These are phyloP conservation scores for Epichloe typhina DNA, from an alignment of 2,329 filamentous ascomycete species.

Conservation along the genomic window DNA sequence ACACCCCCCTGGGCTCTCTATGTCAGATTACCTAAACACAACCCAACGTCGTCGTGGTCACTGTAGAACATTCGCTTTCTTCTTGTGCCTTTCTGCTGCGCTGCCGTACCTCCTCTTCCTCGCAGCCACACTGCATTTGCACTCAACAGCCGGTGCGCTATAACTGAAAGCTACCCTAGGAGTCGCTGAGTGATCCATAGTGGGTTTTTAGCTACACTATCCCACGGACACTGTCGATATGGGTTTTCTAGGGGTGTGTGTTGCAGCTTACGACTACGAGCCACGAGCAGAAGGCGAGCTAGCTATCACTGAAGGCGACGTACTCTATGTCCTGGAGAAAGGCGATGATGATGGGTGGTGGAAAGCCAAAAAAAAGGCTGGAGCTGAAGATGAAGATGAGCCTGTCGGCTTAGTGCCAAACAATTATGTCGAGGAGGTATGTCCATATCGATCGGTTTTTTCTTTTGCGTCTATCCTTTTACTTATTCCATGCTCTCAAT, in stretches of 20 bases:
- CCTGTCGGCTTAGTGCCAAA: conserved; percentile 81
- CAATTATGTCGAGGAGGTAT: conserved; percentile 89
- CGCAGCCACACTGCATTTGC: not conserved
- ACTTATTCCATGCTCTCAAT: not conserved
- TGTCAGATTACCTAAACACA: conserved; percentile 5
- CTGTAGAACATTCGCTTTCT: not conserved
- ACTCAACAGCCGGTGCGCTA: not conserved
- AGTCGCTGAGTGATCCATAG: not conserved
- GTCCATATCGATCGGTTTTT: conserved; percentile 10
- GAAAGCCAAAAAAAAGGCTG: conserved; percentile 87
- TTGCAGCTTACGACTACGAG: conserved; percentile 82
- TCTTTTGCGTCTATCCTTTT: not conserved
- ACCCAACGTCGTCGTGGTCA: conserved; percentile 6
- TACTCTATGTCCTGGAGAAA: conserved; percentile 82
- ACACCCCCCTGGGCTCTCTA: too few species aligned
- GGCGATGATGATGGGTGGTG: conserved; percentile 74
- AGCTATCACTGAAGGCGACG: conserved; percentile 69
- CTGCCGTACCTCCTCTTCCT: not conserved
- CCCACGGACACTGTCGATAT: conserved; percentile 32
- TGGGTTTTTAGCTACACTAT: not conserved
- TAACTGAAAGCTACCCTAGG: not conserved
- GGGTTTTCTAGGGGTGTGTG: conserved; percentile 87
- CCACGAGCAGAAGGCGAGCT: conserved; percentile 81
- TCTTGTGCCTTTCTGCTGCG: not conserved
- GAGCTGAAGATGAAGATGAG: conserved; percentile 75